Conservation (phyloP, 192 early-diverging fungal genomes). For the Coemansia aciculifera region DNA sequence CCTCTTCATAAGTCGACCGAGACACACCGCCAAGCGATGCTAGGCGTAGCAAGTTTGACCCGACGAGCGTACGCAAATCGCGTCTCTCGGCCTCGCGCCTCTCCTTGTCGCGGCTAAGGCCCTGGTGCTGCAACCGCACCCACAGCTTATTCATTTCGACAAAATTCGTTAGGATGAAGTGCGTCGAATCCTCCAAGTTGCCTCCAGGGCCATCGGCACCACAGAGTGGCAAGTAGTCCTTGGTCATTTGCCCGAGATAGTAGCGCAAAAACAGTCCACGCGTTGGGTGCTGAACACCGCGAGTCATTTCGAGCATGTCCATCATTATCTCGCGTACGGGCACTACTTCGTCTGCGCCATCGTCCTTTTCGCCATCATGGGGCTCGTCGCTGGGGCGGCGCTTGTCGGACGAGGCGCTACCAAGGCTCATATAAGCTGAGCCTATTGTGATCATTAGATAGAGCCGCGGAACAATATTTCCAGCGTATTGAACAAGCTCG, state of each 20-base stretch:
- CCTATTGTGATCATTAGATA: conserved; percentile 99
- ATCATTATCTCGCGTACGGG: conserved; percentile 96
- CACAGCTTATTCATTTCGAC: conserved; percentile 99
- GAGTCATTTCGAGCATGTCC: conserved; percentile 99
- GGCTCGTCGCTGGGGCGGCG: conserved; percentile 2
- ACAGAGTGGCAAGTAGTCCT: conserved; percentile 90
- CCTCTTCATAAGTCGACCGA: conserved; percentile 76
- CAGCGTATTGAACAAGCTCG: conserved; percentile 97
- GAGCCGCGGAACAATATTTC: conserved; percentile 96
- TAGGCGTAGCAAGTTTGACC: conserved; percentile 91
- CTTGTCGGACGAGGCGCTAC: conserved; percentile 2
- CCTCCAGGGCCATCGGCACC: conserved; percentile 61
- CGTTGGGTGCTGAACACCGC: conserved; percentile 98
- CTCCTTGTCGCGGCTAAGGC: conserved; percentile 89
- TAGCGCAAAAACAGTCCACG: conserved; percentile 96
- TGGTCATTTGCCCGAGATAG: conserved; percentile 92
- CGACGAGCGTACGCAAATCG: conserved; percentile 94
- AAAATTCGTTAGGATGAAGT: conserved; percentile 96
- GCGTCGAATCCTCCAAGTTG: conserved; percentile 87
- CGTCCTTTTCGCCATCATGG: conserved; percentile 1
- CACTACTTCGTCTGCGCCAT: conserved; percentile 61
- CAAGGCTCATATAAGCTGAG: conserved; percentile 92
- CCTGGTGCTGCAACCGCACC: conserved; percentile 98
- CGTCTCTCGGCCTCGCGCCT: conserved; percentile 94
- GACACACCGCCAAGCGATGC: conserved; percentile 89